phyloP scores from a whole-genome alignment of 1,284 basidiomycete species.

The Xerocomus nothofagi region DNA sequence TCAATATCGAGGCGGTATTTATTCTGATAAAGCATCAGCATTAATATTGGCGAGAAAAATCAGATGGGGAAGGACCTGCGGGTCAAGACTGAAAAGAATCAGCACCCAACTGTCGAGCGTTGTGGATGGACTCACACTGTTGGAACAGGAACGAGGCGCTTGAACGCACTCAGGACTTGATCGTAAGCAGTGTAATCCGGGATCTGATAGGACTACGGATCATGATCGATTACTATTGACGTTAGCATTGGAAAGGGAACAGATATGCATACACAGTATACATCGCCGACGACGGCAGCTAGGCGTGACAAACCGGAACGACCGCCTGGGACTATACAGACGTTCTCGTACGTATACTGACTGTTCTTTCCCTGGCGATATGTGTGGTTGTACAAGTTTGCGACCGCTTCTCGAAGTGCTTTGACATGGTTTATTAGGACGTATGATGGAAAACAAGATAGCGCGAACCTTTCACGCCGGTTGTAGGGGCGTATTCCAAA shows the following conservation, averaged over 20 bases:
- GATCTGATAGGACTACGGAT: slow-evolving; percentile 74
- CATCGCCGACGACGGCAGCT: slow-evolving; percentile 87
- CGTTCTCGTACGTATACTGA: slow-evolving; percentile 89
- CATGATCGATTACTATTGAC: slow-evolving; percentile 1
- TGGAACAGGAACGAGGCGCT: slow-evolving; percentile 85
- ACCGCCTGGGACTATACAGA: slow-evolving; percentile 90
- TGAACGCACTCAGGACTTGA: slow-evolving; percentile 87
- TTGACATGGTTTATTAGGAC: slow-evolving; percentile 1
- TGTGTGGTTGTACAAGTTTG: slow-evolving; percentile 83
- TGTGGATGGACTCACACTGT: slow-evolving; percentile 62
- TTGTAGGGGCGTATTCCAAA: slow-evolving; percentile 91
- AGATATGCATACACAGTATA: slow-evolving; percentile 59
- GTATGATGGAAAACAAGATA: slow-evolving; percentile 11
- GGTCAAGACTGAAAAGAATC: slow-evolving; percentile 49
- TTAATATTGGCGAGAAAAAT: neutral
- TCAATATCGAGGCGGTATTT: slow-evolving; percentile 75
- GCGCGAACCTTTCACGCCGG: slow-evolving; percentile 76
- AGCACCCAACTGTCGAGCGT: slow-evolving; percentile 9
- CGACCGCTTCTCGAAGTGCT: slow-evolving; percentile 71
- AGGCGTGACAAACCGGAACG: slow-evolving; percentile 86
- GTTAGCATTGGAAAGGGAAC: neutral
- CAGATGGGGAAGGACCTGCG: slow-evolving; percentile 42
- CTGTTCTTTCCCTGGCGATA: slow-evolving; percentile 80
- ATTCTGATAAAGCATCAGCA: slow-evolving; percentile 38
- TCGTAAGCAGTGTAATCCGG: slow-evolving; percentile 89